phyloP scores from a whole-genome alignment of 345 rosid species.

The Pistacia integerrima region DNA sequence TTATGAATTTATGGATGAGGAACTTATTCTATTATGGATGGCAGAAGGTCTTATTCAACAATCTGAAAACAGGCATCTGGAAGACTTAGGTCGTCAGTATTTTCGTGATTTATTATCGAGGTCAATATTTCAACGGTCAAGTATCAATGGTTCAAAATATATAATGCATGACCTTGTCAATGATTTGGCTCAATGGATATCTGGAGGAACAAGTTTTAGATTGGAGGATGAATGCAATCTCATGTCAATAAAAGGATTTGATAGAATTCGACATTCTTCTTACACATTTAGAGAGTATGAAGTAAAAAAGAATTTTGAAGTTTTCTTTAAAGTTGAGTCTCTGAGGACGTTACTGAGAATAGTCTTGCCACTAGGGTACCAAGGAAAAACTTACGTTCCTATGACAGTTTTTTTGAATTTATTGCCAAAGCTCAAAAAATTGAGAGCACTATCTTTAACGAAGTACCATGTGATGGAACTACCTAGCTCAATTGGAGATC shows the following conservation, averaged over 20 bases:
- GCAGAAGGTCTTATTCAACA: too few species aligned
- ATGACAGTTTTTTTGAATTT: too few species aligned
- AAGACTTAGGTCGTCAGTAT: neutral
- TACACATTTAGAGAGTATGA: neutral
- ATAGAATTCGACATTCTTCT: neutral
- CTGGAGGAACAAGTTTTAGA: neutral
- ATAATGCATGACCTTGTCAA: neutral
- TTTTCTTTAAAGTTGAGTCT: neutral
- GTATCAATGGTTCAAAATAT: neutral
- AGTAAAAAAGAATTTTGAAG: neutral
- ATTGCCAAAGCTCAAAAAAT: neutral
- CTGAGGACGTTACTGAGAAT: too few species aligned
- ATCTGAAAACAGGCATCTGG: too few species aligned
- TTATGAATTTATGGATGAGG: too few species aligned
- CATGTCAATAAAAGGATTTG: neutral
- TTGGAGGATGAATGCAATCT: too few species aligned
- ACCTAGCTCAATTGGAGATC: constrained; percentile 1
- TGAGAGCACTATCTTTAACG: neutral
- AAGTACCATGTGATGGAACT: neutral
- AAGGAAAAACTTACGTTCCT: too few species aligned
- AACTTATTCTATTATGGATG: too few species aligned
- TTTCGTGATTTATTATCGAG: neutral
- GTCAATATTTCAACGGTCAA: constrained; percentile 16
- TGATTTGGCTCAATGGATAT: constrained; percentile 1
- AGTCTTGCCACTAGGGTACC: too few species aligned